Percentiles rank a stretch among this genome's conserved stretches.
phyloP scores from a whole-genome alignment of 441 rosid species.

The Adansonia madagascariensis region DNA sequence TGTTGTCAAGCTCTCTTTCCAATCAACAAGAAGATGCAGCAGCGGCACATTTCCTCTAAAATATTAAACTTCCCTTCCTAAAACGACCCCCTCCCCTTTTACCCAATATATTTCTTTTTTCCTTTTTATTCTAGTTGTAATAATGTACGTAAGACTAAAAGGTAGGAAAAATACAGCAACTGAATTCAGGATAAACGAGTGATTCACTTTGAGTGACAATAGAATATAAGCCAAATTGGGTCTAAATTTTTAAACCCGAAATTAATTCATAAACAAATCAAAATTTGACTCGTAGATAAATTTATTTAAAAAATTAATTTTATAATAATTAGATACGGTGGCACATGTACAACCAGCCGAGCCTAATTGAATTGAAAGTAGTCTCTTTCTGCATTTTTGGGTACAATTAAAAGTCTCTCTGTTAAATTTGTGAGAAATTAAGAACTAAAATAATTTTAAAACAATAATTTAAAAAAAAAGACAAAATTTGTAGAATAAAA shows the following conservation, averaged over 20 bases:
- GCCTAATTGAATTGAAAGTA: too few relatives aligned
- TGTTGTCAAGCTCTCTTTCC: not conserved
- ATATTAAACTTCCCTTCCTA: not conserved
- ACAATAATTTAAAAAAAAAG: too few relatives aligned
- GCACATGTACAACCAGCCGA: not conserved
- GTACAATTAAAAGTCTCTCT: not conserved
- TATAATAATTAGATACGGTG: not conserved
- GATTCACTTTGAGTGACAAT: not conserved
- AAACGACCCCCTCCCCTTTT: not conserved
- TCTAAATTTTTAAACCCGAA: too few relatives aligned
- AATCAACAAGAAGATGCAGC: not conserved
- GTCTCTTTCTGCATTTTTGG: too few relatives aligned
- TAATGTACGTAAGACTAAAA: too few relatives aligned
- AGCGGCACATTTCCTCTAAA: not conserved
- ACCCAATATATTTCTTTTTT: not conserved
- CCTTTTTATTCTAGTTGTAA: not conserved
- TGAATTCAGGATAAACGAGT: not conserved
- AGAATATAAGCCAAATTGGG: too few relatives aligned
- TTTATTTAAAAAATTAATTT: too few relatives aligned
- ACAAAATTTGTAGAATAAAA: too few relatives aligned
- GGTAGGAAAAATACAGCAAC: too few relatives aligned
- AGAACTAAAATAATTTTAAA: not conserved
- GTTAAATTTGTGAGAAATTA: not conserved
- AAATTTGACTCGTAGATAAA: too few relatives aligned
- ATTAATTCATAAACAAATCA: too few relatives aligned